Base-by-base conservation (phyloP, 1,284 basidiomycete genomes). In the Puccinia coronata region DNA sequence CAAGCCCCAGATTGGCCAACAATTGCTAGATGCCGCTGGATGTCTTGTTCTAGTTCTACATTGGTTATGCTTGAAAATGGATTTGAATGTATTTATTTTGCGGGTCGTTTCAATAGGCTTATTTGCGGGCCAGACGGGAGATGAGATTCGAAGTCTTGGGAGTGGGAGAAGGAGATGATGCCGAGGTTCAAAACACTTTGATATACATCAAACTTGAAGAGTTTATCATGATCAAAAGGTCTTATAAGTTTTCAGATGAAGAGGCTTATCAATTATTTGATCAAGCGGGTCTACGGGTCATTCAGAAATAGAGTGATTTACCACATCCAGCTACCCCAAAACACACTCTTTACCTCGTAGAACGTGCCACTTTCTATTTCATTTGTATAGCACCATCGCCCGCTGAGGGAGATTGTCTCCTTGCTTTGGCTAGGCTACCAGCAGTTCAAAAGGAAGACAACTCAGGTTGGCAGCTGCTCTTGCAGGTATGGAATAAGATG, bases 171-270 rank as follows among this genome's bases (percentile, higher is more conserved):
- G 69, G 34, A 43, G n/a, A n/a, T 82, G 83, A 12, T 82, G 57
- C 14, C 31, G 36, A 71, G 34, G 31, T 51, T 34, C 49, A 79
- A 18, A 81, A 82, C 9, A 83, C 83, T n/a, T 63, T 83, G 12
- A 83, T 84, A 51, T 57, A 77, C 28, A 82, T 84, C 43, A 81
- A 84, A 39, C 2, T 87, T 90, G 83, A 89, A 82, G 97, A 98
- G 86, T 88, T 94, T 20, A 86, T 99, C 82, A 91, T 93, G 84
- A 90, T 98, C 69, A 96, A 98, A 86, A 89, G 92, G 83, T 95
- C 93, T 61, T 89, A 92, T 87, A 98, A 99, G 90, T 82, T 92
- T 86, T 94, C 94, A 1, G 91, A 92, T 41, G 85, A 85, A 11
- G 95, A 97, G 84, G 91, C 91, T 0, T 89, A 90, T 80, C 86